Evolutionary conservation across 495 filamentous ascomycete species (phyloP).

Genomic region (Lophium mytilinum): DNA sequence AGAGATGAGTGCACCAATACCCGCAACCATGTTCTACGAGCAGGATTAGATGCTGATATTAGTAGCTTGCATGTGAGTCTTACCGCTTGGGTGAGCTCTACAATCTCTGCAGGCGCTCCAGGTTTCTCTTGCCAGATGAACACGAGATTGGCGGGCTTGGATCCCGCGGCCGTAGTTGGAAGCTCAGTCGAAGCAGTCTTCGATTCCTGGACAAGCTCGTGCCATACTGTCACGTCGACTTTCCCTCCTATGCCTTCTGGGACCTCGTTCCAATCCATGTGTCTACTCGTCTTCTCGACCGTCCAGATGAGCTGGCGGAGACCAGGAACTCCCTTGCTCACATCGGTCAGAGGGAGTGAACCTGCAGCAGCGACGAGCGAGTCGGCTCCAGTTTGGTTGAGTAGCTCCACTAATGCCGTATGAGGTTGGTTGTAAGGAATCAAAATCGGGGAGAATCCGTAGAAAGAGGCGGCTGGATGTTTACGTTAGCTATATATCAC

Average conservation of each 20-base stretch:
- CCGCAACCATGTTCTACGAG: conserved; percentile 67
- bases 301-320: conserved; percentile 85
- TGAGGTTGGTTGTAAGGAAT: conserved; percentile 72
- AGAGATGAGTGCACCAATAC: conserved; percentile 65
- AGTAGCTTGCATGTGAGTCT: conserved; percentile 1
- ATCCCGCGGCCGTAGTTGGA: conserved; percentile 31
- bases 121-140: conserved; percentile 33
- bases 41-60: not conserved
- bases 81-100: conserved; percentile 64
- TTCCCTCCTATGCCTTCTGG: conserved; percentile 62
- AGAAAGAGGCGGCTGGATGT: conserved; percentile 62
- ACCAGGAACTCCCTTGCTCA: conserved; percentile 56
- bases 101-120: conserved; percentile 52
- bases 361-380: conserved; percentile 78
- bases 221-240: conserved; percentile 77
- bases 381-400: conserved; percentile 65
- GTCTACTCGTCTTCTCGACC: conserved; percentile 79
- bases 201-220: conserved; percentile 67
- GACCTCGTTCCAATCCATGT: conserved; percentile 85
- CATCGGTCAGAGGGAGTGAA: conserved; percentile 69
- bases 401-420: conserved; percentile 55
- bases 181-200: conserved; percentile 40
- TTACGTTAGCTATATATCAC: conserved; percentile 11
- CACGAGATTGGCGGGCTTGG: conserved; percentile 27
- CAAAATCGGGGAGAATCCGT: conserved; percentile 68